A percentile compares a stretch with the other conserved stretches of the same genome.
phyloP scores from a whole-genome alignment of 352 stramenopile genomes.

The Hyaloperonospora arabidopsidis region DNA sequence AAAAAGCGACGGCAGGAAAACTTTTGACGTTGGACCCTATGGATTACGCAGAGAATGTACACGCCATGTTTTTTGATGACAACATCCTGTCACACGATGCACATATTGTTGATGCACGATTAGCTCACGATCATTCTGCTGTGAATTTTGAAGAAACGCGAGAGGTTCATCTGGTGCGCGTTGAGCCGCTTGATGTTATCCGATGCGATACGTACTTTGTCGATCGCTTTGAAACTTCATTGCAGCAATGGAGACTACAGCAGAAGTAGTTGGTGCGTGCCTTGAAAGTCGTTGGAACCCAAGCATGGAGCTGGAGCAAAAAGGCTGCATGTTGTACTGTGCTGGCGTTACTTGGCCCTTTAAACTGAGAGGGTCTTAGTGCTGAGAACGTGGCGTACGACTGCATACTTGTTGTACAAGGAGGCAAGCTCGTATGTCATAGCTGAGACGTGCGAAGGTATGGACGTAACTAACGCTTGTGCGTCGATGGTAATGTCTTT shows the following conservation, averaged over 20 bases:
- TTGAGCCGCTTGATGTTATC: slow-evolving; percentile 63
- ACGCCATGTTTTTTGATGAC: slow-evolving; percentile 76
- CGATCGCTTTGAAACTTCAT: slow-evolving; percentile 32
- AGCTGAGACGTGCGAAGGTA: too few relatives aligned
- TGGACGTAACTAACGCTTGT: too few relatives aligned
- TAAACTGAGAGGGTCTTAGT: neutral
- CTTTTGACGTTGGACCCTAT: slow-evolving; percentile 39
- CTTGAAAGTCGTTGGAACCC: too few relatives aligned
- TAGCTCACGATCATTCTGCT: slow-evolving; percentile 18
- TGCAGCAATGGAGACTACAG: slow-evolving; percentile 17
- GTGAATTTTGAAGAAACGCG: slow-evolving; percentile 33
- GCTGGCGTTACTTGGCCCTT: neutral
- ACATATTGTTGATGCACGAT: slow-evolving; percentile 63
- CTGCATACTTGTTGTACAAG: too few relatives aligned
- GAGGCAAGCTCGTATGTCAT: too few relatives aligned
- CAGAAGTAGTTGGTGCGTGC: neutral
- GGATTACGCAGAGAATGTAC: slow-evolving; percentile 21
- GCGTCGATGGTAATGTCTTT: too few relatives aligned
- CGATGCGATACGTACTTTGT: slow-evolving; percentile 47
- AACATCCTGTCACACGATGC: slow-evolving; percentile 61
- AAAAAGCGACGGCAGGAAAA: slow-evolving; percentile 49
- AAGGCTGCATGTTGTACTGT: too few relatives aligned
- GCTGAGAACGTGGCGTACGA: neutral
- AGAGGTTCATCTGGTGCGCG: slow-evolving; percentile 48
- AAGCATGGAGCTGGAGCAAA: too few relatives aligned